A percentile compares a stretch with the other conserved stretches of the same genome.
Conservation (phyloP, 2,329 filamentous ascomycete species). For the Chaetomium strumarium region DNA sequence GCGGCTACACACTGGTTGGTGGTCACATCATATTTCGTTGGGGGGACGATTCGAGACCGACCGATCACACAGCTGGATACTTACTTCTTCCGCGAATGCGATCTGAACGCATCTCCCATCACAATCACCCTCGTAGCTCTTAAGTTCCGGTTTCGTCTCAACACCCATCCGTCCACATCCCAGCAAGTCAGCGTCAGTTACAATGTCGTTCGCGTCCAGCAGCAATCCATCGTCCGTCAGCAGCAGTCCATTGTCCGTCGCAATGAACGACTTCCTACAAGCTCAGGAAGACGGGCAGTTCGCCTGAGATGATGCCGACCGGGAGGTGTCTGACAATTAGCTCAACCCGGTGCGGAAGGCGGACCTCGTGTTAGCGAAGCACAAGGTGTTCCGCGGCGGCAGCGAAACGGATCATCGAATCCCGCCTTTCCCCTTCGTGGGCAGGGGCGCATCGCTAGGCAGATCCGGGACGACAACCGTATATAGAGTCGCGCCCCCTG, state of each 20-base stretch:
- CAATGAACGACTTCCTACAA: conserved; percentile 20
- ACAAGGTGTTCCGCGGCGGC: conserved; percentile 25
- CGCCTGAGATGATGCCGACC: conserved; percentile 18
- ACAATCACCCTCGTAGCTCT: background rate
- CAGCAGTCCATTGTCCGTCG: conserved; percentile 13
- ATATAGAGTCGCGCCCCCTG: conserved; percentile 21
- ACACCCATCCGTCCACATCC: too few relatives aligned
- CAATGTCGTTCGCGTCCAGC: conserved; percentile 21
- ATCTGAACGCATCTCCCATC: too few relatives aligned
- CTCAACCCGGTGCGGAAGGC: conserved; percentile 15
- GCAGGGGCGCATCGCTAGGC: conserved; percentile 19
- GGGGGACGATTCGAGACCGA: background rate
- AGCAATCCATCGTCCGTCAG: conserved; percentile 21
- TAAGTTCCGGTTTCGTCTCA: background rate
- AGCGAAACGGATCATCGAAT: conserved; percentile 25
- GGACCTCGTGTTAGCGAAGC: conserved; percentile 20
- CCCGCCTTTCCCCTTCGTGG: conserved; percentile 20
- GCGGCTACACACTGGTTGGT: background rate
- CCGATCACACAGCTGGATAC: background rate
- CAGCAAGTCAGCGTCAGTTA: background rate
- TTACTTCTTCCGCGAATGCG: too few relatives aligned
- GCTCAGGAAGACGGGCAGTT: conserved; percentile 19
- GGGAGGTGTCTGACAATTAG: conserved; percentile 20
- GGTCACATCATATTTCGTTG: background rate
- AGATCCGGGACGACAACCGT: conserved; percentile 25